Conservation (phyloP, 2,329 filamentous ascomycete genomes). For the Pyrenochaeta sp. region DNA sequence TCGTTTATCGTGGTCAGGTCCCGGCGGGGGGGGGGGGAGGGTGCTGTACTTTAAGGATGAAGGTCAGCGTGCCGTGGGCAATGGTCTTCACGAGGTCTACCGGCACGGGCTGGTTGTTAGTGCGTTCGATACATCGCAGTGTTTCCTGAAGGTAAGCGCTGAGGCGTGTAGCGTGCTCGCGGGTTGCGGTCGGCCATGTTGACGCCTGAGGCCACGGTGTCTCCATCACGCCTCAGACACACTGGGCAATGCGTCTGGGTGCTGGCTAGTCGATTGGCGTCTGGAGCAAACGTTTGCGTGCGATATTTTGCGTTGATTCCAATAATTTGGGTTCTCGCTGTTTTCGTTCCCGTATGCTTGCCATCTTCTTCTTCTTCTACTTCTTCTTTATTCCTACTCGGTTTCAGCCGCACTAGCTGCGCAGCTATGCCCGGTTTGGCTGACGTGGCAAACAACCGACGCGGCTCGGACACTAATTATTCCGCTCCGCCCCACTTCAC, state of each 20-base stretch:
- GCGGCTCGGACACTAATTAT: too few relatives aligned
- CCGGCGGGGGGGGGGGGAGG: too few relatives aligned
- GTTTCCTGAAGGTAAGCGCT: slow-evolving; percentile 24
- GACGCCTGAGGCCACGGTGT: not conserved
- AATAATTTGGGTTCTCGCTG: not conserved
- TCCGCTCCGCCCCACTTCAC: too few relatives aligned
- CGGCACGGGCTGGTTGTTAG: slow-evolving; percentile 14
- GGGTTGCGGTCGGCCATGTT: not conserved
- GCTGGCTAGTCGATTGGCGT: not conserved
- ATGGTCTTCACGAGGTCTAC: slow-evolving; percentile 16
- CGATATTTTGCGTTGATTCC: not conserved
- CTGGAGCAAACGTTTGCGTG: not conserved
- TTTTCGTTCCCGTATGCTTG: too few relatives aligned
- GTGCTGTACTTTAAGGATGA: slow-evolving; percentile 23
- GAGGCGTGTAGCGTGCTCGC: slow-evolving; percentile 23
- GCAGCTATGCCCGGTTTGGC: too few relatives aligned
- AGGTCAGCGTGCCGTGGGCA: slow-evolving; percentile 9
- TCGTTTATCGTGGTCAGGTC: slow-evolving; percentile 17
- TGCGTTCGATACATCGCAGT: slow-evolving; percentile 18
- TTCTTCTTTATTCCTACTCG: not conserved
- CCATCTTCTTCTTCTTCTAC: not conserved
- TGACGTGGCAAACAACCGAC: too few relatives aligned
- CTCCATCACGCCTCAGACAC: not conserved
- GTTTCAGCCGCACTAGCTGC: not conserved
- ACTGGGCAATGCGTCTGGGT: not conserved